These are phyloP conservation scores for Begonia peltatifolia DNA, from an alignment of 306 rosid genomes.

Conservation along the genomic window DNA sequence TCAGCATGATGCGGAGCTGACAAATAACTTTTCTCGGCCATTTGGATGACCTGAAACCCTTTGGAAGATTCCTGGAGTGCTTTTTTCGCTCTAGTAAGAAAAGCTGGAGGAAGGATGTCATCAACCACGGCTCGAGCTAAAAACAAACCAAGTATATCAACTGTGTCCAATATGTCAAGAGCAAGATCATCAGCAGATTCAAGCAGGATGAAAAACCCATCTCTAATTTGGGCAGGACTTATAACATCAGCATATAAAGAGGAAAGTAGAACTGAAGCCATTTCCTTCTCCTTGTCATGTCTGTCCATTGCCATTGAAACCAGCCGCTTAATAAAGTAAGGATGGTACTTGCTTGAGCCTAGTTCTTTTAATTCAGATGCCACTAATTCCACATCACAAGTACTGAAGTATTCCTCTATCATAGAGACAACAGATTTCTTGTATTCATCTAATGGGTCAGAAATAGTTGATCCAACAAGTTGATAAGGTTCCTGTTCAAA, in stretches of 20 bases:
- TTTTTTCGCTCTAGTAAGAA: constrained; percentile 65
- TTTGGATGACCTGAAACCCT: constrained; percentile 68
- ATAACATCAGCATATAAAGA: constrained; percentile 91
- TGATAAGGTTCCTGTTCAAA: constrained; percentile 80
- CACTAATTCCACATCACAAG: constrained; percentile 69
- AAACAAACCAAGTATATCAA: constrained; percentile 83
- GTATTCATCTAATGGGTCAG: constrained; percentile 84
- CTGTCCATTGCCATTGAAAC: constrained; percentile 95
- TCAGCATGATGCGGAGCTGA: constrained; percentile 99
- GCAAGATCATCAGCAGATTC: constrained; percentile 98
- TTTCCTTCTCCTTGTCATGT: constrained; percentile 97
- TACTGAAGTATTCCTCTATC: constrained; percentile 84
- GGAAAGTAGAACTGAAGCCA: constrained; percentile 95
- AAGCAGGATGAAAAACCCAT: constrained; percentile 83
- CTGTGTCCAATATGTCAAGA: constrained; percentile 89
- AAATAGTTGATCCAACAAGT: constrained; percentile 66
- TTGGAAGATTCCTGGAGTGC: constrained; percentile 82
- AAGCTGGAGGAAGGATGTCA: constrained; percentile 95
- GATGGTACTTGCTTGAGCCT: constrained; percentile 76
- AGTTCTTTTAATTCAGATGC: constrained; percentile 84
- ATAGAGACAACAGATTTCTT: constrained; percentile 76
- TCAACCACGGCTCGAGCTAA: constrained; percentile 97
- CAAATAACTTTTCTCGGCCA: constrained; percentile 88
- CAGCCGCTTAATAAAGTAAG: constrained; percentile 87
- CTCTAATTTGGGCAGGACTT: constrained; percentile 76